Conservation (phyloP, 495 filamentous ascomycete genomes). For the Thozetella sp. region DNA sequence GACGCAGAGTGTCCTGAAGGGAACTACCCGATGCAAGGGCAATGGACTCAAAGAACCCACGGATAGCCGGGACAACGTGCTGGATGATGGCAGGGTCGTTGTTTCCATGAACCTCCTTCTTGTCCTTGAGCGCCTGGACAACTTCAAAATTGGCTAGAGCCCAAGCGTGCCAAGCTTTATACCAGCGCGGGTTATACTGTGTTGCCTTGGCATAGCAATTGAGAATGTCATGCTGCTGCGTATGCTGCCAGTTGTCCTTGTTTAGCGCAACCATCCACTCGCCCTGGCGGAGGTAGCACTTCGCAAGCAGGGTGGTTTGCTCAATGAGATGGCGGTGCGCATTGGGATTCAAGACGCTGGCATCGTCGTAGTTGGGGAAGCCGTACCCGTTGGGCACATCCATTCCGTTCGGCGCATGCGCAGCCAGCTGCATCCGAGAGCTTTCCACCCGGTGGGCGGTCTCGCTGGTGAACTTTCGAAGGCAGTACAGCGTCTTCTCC, state of each 20-base stretch:
- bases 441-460: slow-evolving; percentile 74
- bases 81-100: slow-evolving; percentile 70
- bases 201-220: slow-evolving; percentile 88
- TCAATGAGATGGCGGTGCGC: slow-evolving; percentile 52
- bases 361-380: slow-evolving; percentile 61
- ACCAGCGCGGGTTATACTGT: slow-evolving; percentile 87
- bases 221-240: slow-evolving; percentile 76
- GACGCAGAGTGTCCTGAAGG: slow-evolving; percentile 88
- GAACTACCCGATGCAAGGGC: slow-evolving; percentile 88
- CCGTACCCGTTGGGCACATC: slow-evolving; percentile 52
- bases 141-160: slow-evolving; percentile 99
- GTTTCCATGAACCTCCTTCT: slow-evolving; percentile 61
- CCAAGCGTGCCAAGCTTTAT: slow-evolving; percentile 99
- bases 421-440: slow-evolving; percentile 50
- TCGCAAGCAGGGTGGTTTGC: slow-evolving; percentile 79
- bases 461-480: slow-evolving; percentile 80
- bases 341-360: slow-evolving; percentile 36
- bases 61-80: slow-evolving; percentile 91
- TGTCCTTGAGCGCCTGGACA: slow-evolving; percentile 73
- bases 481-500: slow-evolving; percentile 70
- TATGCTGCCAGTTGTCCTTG: slow-evolving; percentile 82
- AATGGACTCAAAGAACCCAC: slow-evolving; percentile 95
- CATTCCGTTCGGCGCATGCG: slow-evolving; percentile 54
- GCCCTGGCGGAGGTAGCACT: slow-evolving; percentile 92
- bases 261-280: slow-evolving; percentile 89